Conservation (phyloP, 768 basidiomycete genomes). For the Collybia mongolica region DNA sequence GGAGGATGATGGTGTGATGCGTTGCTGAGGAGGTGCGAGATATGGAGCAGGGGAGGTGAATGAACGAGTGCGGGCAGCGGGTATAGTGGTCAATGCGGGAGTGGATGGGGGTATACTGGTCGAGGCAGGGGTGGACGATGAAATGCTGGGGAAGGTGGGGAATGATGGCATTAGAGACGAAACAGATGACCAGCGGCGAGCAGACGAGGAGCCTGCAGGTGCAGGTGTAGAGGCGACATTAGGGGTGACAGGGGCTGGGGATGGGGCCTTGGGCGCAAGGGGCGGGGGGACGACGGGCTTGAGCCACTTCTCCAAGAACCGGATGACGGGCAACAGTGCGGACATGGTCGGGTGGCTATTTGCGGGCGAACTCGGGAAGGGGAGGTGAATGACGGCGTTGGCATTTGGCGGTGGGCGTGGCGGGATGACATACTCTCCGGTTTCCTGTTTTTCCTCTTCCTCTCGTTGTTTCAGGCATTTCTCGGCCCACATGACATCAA, state of each 20-base stretch:
- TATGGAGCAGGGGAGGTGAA: slow-evolving; percentile 29
- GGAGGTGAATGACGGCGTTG: slow-evolving; percentile 68
- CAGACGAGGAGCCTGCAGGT: slow-evolving; percentile 7
- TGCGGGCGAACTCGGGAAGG: slow-evolving; percentile 69
- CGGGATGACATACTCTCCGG: slow-evolving; percentile 27
- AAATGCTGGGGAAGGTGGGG: slow-evolving; percentile 26
- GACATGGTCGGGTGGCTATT: slow-evolving; percentile 53
- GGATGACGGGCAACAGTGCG: slow-evolving; percentile 59
- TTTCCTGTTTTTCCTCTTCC: slow-evolving; percentile 1
- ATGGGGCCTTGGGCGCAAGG: slow-evolving; percentile 11
- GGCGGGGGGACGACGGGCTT: slow-evolving; percentile 36
- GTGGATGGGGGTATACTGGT: slow-evolving; percentile 8
- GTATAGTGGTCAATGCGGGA: slow-evolving; percentile 15
- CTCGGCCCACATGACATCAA: slow-evolving; percentile 70
- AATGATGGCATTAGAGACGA: slow-evolving; percentile 37
- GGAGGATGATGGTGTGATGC: slow-evolving; percentile 17
- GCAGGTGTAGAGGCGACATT: not conserved
- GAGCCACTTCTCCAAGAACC: slow-evolving; percentile 67
- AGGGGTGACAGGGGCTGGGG: slow-evolving; percentile 7
- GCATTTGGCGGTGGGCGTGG: slow-evolving; percentile 72
- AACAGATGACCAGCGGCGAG: slow-evolving; percentile 44
- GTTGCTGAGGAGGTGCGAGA: slow-evolving; percentile 8
- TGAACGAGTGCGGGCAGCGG: slow-evolving; percentile 28
- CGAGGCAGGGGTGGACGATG: slow-evolving; percentile 19
- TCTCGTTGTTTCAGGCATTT: slow-evolving; percentile 26